Conservation (phyloP, 2,329 filamentous ascomycete genomes). For the Fusarium pilosicola region DNA sequence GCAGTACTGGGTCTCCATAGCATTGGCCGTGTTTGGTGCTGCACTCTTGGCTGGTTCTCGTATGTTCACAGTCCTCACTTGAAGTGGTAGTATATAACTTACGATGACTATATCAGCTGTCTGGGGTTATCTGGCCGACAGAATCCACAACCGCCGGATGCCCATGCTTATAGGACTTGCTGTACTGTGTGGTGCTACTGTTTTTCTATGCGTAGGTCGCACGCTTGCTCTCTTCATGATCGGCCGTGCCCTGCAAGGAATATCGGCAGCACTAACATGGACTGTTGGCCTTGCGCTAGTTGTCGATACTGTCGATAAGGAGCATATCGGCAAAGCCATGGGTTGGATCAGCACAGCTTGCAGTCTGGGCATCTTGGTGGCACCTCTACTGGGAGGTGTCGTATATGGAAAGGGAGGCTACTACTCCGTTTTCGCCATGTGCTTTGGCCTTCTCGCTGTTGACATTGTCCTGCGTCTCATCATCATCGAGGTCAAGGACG, state of each 20-base stretch:
- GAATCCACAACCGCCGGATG: constrained; percentile 45
- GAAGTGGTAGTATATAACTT: neutral
- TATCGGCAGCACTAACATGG: constrained; percentile 50
- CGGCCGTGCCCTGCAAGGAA: constrained; percentile 48
- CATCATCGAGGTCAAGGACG: constrained; percentile 48
- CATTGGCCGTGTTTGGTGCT: constrained; percentile 48
- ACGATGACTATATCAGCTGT: constrained; percentile 40
- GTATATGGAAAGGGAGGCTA: constrained; percentile 49
- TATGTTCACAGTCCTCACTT: constrained; percentile 30
- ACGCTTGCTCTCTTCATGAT: constrained; percentile 48
- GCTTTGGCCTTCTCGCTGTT: constrained; percentile 48
- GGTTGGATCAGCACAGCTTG: constrained; percentile 49
- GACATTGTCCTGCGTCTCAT: constrained; percentile 48
- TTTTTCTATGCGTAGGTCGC: constrained; percentile 46
- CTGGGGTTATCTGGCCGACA: constrained; percentile 51
- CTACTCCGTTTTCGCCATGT: constrained; percentile 50
- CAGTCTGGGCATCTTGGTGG: constrained; percentile 47
- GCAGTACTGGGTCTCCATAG: constrained; percentile 51
- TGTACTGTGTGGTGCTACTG: constrained; percentile 44
- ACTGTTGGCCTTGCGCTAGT: constrained; percentile 51
- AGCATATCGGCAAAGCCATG: constrained; percentile 47
- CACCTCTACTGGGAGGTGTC: constrained; percentile 49
- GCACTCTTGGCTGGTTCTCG: constrained; percentile 47
- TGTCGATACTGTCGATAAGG: constrained; percentile 48
- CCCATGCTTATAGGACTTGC: constrained; percentile 50